phyloP scores from a whole-genome alignment of 805 yeast species.

The Cyberlindnera galapagoensis region DNA sequence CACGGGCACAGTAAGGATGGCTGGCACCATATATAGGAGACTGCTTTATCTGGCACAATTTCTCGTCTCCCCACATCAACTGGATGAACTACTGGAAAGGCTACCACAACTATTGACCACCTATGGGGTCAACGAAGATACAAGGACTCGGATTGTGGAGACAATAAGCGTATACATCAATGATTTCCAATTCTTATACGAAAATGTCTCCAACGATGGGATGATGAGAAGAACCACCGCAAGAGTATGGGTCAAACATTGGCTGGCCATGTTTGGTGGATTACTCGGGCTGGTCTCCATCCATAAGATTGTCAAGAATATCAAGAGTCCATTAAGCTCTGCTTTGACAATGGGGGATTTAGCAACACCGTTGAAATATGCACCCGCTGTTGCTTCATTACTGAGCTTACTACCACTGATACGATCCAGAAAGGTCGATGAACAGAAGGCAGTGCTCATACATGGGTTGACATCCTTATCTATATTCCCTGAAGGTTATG shows the following conservation, averaged over 20 bases:
- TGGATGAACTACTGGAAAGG: slow-evolving; percentile 3
- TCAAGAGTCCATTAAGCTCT: slow-evolving; percentile 1
- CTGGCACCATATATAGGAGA: slow-evolving; percentile 3
- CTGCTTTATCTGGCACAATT: slow-evolving; percentile 12
- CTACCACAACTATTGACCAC: slow-evolving; percentile 11
- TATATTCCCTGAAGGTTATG: slow-evolving; percentile 10
- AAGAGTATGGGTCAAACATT: slow-evolving; percentile 7
- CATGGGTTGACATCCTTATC: slow-evolving; percentile 6
- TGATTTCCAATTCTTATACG: slow-evolving; percentile 4
- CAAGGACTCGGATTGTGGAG: slow-evolving; percentile 8
- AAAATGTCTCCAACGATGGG: neutral
- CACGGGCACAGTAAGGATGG: too few species aligned
- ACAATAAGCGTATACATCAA: slow-evolving; percentile 2
- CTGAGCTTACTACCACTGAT: slow-evolving; percentile 5
- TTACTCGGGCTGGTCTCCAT: slow-evolving; percentile 4
- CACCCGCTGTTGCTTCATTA: slow-evolving; percentile 3
- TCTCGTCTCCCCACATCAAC: slow-evolving; percentile 5
- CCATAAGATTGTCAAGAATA: slow-evolving; percentile 3
- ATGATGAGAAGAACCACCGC: slow-evolving; percentile 4
- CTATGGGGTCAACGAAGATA: slow-evolving; percentile 5
- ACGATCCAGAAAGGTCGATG: slow-evolving; percentile 2
- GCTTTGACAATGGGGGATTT: neutral
- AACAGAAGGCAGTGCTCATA: neutral
- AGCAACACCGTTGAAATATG: slow-evolving; percentile 1
- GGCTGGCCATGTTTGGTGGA: slow-evolving; percentile 8